A percentile compares a stretch with the other conserved stretches of the same genome.
phyloP scores from a whole-genome alignment of 2,329 filamentous ascomycete genomes.

The Dichotomopilus funicola region DNA sequence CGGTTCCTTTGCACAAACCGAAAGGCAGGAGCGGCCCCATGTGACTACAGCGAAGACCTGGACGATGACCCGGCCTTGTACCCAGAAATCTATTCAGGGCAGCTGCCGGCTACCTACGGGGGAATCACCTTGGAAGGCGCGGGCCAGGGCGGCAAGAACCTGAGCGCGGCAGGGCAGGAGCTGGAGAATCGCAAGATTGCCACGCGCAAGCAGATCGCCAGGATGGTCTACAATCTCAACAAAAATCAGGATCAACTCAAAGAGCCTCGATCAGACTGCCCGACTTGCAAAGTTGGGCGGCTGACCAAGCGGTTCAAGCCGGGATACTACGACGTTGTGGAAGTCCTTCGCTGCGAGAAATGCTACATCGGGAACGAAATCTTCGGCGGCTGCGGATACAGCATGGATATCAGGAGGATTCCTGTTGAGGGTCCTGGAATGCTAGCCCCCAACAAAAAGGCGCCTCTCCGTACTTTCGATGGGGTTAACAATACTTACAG shows the following conservation, averaged over 20 bases:
- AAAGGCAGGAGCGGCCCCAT: not conserved
- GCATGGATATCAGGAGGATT: not conserved
- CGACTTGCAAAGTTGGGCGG: not conserved
- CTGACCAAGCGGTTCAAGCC: not conserved
- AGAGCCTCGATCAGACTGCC: not conserved
- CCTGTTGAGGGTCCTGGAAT: not conserved
- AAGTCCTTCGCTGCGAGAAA: constrained; percentile 4
- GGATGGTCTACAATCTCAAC: too few species aligned
- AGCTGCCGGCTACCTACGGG: too few species aligned
- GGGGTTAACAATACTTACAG: too few species aligned
- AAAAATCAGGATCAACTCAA: too few species aligned
- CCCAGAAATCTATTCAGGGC: not conserved
- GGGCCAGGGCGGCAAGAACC: too few species aligned
- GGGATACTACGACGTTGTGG: not conserved
- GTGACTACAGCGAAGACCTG: constrained; percentile 7
- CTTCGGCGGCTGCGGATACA: constrained; percentile 5
- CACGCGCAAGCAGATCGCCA: too few species aligned
- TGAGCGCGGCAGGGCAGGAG: too few species aligned
- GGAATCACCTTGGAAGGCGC: too few species aligned
- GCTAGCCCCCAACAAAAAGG: too few species aligned
- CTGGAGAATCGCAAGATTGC: too few species aligned
- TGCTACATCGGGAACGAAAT: not conserved
- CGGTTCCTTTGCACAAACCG: constrained; percentile 12
- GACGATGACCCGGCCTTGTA: constrained; percentile 2
- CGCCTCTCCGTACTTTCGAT: too few species aligned